Evolutionary conservation across 306 rosid species (phyloP).

Genomic region (Begonia masoniana): DNA sequence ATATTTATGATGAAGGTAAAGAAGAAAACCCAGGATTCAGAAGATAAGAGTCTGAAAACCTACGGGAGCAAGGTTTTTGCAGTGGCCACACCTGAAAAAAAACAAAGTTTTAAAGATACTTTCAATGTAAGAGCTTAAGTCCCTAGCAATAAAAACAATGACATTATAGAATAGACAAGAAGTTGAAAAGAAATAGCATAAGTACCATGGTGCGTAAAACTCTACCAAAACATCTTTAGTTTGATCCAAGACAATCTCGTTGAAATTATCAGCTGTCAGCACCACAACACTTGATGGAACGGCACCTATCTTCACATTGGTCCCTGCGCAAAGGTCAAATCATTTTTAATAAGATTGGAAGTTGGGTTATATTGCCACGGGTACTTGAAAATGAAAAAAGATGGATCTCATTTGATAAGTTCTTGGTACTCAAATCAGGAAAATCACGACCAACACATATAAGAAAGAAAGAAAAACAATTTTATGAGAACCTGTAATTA

Average conservation of each 20-base stretch:
- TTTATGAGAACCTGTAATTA: no score
- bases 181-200: slow-evolving; percentile 4
- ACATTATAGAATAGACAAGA: background rate
- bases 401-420: no score
- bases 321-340: slow-evolving; percentile 32
- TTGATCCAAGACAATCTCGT: slow-evolving; percentile 50
- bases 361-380: no score
- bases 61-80: slow-evolving; percentile 75
- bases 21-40: no score
- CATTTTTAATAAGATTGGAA: background rate
- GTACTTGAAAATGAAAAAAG: no score
- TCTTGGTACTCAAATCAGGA: no score
- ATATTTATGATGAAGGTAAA: no score
- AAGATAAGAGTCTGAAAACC: slow-evolving; percentile 5
- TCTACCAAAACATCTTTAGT: slow-evolving; percentile 73
- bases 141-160: no score
- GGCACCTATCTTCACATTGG: slow-evolving; percentile 59
- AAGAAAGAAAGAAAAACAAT: no score
- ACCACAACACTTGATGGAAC: slow-evolving; percentile 47
- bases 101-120: background rate
- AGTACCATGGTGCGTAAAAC: slow-evolving; percentile 87
- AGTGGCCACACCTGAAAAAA: slow-evolving; percentile 74
- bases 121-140: no score
- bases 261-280: slow-evolving; percentile 39
- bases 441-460: no score